A percentile compares a stretch with the other conserved stretches of the same genome.
These are phyloP conservation scores for Staphylotrichum longicolle DNA, from an alignment of 495 filamentous ascomycete genomes.

Conservation along the genomic window DNA sequence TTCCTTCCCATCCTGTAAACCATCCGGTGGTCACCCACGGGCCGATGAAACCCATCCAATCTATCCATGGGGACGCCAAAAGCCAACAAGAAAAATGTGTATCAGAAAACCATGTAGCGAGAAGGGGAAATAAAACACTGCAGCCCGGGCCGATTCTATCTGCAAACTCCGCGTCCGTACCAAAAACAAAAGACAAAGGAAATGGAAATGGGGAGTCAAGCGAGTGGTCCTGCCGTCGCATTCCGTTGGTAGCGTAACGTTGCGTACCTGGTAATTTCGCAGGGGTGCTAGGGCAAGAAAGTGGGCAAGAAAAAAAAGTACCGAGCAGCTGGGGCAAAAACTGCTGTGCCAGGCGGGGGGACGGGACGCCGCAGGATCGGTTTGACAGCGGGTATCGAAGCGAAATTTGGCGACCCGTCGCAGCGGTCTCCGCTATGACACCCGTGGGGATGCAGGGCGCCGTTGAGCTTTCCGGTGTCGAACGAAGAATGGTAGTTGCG, in stretches of 20 bases:
- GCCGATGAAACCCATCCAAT: constrained; percentile 3
- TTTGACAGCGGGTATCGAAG: constrained; percentile 17
- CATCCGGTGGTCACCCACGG: constrained; percentile 5
- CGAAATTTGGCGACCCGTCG: constrained; percentile 18
- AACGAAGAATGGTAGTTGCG: too few relatives aligned
- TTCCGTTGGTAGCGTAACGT: neutral
- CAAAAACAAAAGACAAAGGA: neutral
- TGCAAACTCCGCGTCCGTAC: constrained; percentile 10
- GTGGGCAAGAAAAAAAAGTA: constrained; percentile 6
- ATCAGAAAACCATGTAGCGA: constrained; percentile 7
- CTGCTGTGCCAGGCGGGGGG: constrained; percentile 6
- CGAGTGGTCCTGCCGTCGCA: constrained; percentile 16
- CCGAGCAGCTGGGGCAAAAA: constrained; percentile 7
- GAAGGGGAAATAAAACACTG: neutral
- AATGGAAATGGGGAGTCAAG: neutral
- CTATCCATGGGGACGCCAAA: constrained; percentile 4
- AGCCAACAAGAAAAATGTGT: constrained; percentile 1
- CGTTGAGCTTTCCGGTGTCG: neutral
- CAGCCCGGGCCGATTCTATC: constrained; percentile 4
- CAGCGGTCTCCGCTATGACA: constrained; percentile 8
- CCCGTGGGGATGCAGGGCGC: constrained; percentile 5
- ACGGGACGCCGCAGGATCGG: constrained; percentile 16
- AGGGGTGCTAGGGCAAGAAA: neutral
- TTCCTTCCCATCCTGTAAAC: neutral
- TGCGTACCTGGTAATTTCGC: neutral